These are phyloP conservation scores for Apiotrichum sp. DNA, from an alignment of 1,284 basidiomycete genomes.

Conservation along the genomic window DNA sequence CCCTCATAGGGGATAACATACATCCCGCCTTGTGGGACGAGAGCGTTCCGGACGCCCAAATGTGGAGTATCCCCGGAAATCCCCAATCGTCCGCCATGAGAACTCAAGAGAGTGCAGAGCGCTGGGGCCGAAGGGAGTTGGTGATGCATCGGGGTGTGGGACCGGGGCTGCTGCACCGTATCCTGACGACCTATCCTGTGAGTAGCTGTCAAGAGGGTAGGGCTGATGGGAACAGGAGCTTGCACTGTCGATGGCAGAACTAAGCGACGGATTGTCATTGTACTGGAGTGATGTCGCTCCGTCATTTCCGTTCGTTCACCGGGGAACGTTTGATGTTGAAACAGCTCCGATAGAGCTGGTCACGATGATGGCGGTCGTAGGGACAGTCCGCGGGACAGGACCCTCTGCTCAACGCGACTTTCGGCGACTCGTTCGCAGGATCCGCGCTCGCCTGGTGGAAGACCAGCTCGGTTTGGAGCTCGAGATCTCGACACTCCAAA, in stretches of 20 bases:
- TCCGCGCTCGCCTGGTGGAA: conserved; percentile 31
- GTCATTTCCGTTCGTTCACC: conserved; percentile 39
- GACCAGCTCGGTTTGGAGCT: conserved; percentile 32
- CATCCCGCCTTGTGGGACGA: conserved; percentile 11
- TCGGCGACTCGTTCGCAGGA: conserved; percentile 16
- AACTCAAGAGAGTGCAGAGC: conserved; percentile 20
- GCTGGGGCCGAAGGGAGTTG: not conserved
- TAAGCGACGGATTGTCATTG: conserved; percentile 20
- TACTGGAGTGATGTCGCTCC: conserved; percentile 36
- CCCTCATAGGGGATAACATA: conserved; percentile 15
- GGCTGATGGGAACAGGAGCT: conserved; percentile 12
- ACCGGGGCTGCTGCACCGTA: conserved; percentile 11
- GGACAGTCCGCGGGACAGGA: conserved; percentile 13
- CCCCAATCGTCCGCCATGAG: conserved; percentile 7
- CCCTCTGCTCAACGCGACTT: conserved; percentile 1
- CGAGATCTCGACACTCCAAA: conserved; percentile 32
- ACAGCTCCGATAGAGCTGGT: conserved; percentile 28
- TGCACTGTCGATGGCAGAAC: conserved; percentile 18
- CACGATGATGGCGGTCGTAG: conserved; percentile 35
- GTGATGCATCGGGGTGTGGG: not conserved
- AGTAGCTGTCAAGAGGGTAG: conserved; percentile 4
- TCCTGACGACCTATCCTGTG: conserved; percentile 21
- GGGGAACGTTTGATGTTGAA: conserved; percentile 32
- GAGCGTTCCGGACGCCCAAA: conserved; percentile 2
- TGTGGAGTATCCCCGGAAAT: conserved; percentile 15